Evolutionary conservation across 2,329 filamentous ascomycete species (phyloP).

Genomic region (Aureobasidium sp.): DNA sequence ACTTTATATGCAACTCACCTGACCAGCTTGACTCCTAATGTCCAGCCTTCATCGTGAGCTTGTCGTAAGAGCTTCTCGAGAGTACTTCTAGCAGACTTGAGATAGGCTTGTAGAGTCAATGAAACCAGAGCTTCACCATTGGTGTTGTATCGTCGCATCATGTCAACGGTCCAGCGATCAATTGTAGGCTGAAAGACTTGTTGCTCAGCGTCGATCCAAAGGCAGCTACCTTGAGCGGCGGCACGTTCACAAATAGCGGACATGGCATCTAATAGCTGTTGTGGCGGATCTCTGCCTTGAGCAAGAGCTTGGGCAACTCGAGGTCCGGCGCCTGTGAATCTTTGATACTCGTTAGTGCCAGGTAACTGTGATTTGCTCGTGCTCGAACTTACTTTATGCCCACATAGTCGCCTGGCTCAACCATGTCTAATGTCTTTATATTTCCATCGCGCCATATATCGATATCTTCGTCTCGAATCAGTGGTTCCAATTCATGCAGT

Average conservation of each 20-base stretch:
- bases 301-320: conserved; percentile 37
- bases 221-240: conserved; percentile 35
- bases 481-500: conserved; percentile 19
- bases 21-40: conserved; percentile 47
- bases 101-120: conserved; percentile 48
- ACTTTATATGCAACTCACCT: neutral
- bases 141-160: conserved; percentile 48
- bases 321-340: conserved; percentile 44
- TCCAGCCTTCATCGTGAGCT: conserved; percentile 43
- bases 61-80: conserved; percentile 40
- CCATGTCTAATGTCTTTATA: conserved; percentile 47
- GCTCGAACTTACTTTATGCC: conserved; percentile 42
- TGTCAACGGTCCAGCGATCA: conserved; percentile 46
- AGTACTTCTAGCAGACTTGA: conserved; percentile 36
- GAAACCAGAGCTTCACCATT: conserved; percentile 39
- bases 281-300: conserved; percentile 33
- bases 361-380: neutral
- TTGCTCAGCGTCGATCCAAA: conserved; percentile 51
- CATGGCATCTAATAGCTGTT: conserved; percentile 37
- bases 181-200: conserved; percentile 46
- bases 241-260: conserved; percentile 39
- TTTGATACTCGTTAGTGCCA: conserved; percentile 18
- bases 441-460: conserved; percentile 48
- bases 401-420: conserved; percentile 45
- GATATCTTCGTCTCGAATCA: conserved; percentile 25